Evolutionary conservation across 2,329 filamentous ascomycete genomes (phyloP), one percentile per base, ranked within the genome.

Genomic region (Cytospora paraplurivora): DNA sequence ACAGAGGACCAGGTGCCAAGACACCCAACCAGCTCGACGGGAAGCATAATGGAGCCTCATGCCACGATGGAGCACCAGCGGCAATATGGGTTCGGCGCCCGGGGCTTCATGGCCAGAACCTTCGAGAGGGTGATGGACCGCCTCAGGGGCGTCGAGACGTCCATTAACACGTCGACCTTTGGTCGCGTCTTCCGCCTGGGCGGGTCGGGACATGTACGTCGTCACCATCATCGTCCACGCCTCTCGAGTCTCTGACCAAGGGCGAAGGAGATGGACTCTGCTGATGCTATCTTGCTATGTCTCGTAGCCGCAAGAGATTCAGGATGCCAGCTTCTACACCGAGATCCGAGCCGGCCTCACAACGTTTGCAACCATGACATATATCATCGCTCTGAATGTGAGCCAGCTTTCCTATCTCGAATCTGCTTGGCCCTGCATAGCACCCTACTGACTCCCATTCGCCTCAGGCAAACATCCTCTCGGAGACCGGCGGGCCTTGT

Each of bases 361-460:
- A 1, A 95, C 91, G 2, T 91, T 91, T 72, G 88, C 89, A 61
- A 90, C 89, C 3, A 92, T 93, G 91, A 89, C 90, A 15, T 94
- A 93, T 76, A 94, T 95, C 69, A 93, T 95, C 72, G 88, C 89
- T 10, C 87, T 88, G 67, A 88, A 88, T 69, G 85, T 85, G 67
- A 70, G 80, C 70, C 12, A 21, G 5, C 10, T 15, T 27, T 41
- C 32, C n/a, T 1, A 11, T 13, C 32, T 44, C 7, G 62, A 21
- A 3, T 47, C 13, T 44, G n/a, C 17, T 10, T 32, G 15, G 10
- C 44, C 44, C 34, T 32, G 52, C 49, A 62, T 27, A 67, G 11
- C n/a, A 12, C 3, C 11, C 47, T 35, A 55, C 60, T 68, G 47
- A 70, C 52, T 27, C 13, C 3, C 32, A 17, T 6, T 47, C 11